Conservation (phyloP, 352 stramenopile genomes). For the Blastocystis sp. region DNA sequence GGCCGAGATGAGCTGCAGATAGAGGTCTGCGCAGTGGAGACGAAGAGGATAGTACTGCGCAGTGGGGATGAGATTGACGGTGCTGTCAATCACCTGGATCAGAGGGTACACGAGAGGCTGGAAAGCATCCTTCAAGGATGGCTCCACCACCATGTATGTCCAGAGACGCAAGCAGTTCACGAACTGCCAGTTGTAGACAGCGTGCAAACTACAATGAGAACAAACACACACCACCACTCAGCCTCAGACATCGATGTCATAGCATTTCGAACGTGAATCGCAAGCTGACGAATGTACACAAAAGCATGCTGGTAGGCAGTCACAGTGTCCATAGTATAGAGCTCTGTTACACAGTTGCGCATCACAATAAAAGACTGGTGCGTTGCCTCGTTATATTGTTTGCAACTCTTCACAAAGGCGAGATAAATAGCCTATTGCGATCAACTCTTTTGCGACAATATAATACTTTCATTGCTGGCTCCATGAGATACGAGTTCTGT, state of each 20-base stretch:
- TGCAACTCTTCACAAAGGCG: conserved; percentile 12
- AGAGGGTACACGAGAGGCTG: conserved; percentile 84
- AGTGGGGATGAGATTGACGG: conserved; percentile 68
- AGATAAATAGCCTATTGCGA: conserved; percentile 39
- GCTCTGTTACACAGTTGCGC: conserved; percentile 94
- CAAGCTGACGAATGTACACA: conserved; percentile 95
- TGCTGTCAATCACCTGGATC: conserved; percentile 80
- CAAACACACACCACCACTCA: conserved; percentile 67
- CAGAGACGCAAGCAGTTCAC: conserved; percentile 91
- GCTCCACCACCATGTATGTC: conserved; percentile 79
- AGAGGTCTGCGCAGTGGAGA: conserved; percentile 88
- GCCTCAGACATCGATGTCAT: conserved; percentile 85
- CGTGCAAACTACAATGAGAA: conserved; percentile 64
- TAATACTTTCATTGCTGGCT: not conserved
- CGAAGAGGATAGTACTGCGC: conserved; percentile 79
- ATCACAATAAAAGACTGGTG: conserved; percentile 77
- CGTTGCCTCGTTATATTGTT: conserved; percentile 38
- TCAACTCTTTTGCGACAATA: not conserved
- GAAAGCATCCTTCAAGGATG: conserved; percentile 65
- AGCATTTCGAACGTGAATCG: conserved; percentile 89
- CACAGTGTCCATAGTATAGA: conserved; percentile 88
- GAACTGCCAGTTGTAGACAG: conserved; percentile 92
- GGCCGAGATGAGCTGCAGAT: conserved; percentile 87
- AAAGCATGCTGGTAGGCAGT: conserved; percentile 97
- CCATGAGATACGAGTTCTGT: conserved; percentile 35